phyloP scores from a whole-genome alignment of 495 filamentous ascomycete genomes.

The Penicillium robsamsonii region DNA sequence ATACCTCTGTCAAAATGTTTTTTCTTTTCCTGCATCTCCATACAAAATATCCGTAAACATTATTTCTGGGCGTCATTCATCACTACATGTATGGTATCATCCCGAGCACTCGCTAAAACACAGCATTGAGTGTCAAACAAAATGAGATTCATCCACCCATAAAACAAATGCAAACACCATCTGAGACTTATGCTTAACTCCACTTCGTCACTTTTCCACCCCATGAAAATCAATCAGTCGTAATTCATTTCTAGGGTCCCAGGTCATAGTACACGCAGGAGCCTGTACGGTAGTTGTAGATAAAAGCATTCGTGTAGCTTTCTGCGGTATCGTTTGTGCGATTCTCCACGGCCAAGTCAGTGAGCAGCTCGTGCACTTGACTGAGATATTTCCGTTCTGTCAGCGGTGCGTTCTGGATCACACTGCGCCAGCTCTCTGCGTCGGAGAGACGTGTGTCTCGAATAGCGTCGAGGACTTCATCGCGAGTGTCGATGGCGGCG shows the following conservation, averaged over 20 bases:
- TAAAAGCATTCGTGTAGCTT: constrained; percentile 63
- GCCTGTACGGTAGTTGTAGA: constrained; percentile 78
- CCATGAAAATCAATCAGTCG: constrained; percentile 10
- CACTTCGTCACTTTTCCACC: not conserved
- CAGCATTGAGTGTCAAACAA: constrained; percentile 19
- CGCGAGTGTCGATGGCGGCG: constrained; percentile 82
- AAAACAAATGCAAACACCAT: constrained; percentile 10
- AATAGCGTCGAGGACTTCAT: constrained; percentile 80
- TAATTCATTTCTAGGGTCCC: constrained; percentile 35
- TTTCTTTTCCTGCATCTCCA: constrained; percentile 10
- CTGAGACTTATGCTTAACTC: constrained; percentile 1
- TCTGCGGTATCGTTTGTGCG: constrained; percentile 42
- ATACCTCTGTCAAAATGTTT: constrained; percentile 33
- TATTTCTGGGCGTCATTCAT: constrained; percentile 21
- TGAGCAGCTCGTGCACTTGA: constrained; percentile 78
- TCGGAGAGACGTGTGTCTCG: constrained; percentile 72
- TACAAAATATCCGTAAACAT: constrained; percentile 12
- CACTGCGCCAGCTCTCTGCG: constrained; percentile 78
- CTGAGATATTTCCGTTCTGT: constrained; percentile 82
- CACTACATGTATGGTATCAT: constrained; percentile 30
- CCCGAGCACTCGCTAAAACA: constrained; percentile 28
- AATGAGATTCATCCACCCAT: constrained; percentile 8
- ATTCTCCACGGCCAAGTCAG: constrained; percentile 55
- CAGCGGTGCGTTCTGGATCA: constrained; percentile 74
- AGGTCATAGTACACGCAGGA: constrained; percentile 76